These are phyloP conservation scores for Ochromonas danica DNA, from an alignment of 108 stramenopile species.

Conservation along the genomic window DNA sequence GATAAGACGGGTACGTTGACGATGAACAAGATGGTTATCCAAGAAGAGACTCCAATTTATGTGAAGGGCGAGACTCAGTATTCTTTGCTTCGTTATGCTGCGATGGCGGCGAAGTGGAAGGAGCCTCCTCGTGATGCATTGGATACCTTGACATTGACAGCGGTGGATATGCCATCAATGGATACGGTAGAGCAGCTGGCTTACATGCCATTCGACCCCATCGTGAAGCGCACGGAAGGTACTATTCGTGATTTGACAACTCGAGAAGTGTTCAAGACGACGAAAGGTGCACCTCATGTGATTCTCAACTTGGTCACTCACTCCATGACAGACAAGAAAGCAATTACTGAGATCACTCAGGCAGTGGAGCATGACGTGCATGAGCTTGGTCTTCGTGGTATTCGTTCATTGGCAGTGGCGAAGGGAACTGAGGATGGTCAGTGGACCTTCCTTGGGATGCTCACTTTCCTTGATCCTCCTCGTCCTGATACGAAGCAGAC, in stretches of 20 bases:
- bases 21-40: constrained; percentile 69
- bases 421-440: constrained; percentile 48
- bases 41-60: constrained; percentile 57
- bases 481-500: constrained; percentile 73
- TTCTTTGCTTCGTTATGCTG: constrained; percentile 31
- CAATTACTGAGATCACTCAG: no score
- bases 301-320: constrained; percentile 57
- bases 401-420: constrained; percentile 67
- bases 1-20: constrained; percentile 85
- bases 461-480: constrained; percentile 78
- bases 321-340: no score
- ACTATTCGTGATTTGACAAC: constrained; percentile 49
- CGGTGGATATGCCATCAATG: constrained; percentile 19
- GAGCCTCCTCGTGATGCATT: constrained; percentile 40
- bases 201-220: constrained; percentile 75
- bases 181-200: constrained; percentile 41
- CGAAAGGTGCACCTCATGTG: constrained; percentile 74
- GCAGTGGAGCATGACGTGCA: constrained; percentile 42
- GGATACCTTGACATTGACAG: constrained; percentile 34
- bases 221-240: constrained; percentile 68
- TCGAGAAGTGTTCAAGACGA: constrained; percentile 61
- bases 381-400: constrained; percentile 64
- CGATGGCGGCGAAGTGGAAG: constrained; percentile 38
- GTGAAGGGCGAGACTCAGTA: constrained; percentile 33
- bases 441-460: constrained; percentile 68